phyloP scores from a whole-genome alignment of 2,329 filamentous ascomycete species.

The Ophiostoma ulmi region DNA sequence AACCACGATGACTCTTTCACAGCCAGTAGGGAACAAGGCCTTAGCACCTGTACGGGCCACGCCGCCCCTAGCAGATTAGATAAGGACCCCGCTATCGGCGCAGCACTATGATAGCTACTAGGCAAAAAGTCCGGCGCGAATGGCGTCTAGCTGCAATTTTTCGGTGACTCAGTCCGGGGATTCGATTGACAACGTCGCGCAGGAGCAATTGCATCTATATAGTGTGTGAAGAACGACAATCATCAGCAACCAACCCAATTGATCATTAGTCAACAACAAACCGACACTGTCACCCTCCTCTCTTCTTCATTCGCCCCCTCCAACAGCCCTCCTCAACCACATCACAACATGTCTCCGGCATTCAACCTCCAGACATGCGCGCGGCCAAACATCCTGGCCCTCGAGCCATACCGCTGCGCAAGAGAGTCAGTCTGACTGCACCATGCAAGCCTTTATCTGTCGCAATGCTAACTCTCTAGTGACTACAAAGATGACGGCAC shows the following conservation, averaged over 20 bases:
- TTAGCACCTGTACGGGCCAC: neutral
- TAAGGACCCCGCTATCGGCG: conserved; percentile 22
- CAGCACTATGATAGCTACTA: conserved; percentile 4
- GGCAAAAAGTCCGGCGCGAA: neutral
- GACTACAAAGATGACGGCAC: conserved; percentile 99
- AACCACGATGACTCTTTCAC: neutral
- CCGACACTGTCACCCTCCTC: neutral
- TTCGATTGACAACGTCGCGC: neutral
- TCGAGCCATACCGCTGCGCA: conserved; percentile 76
- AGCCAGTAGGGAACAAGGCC: neutral
- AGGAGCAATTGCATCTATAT: neutral
- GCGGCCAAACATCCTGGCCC: conserved; percentile 67
- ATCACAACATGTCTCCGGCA: conserved; percentile 46
- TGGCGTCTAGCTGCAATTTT: conserved; percentile 17
- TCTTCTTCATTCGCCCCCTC: neutral
- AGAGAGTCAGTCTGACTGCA: conserved; percentile 58
- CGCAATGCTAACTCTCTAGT: conserved; percentile 42
- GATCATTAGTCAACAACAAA: neutral
- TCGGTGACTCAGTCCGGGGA: conserved; percentile 10
- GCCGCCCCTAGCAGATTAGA: conserved; percentile 10
- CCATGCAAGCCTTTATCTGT: neutral
- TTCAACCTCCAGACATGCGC: conserved; percentile 72
- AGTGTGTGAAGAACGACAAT: neutral
- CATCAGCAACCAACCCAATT: neutral
- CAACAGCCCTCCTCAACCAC: neutral